phyloP scores from a whole-genome alignment of 345 rosid genomes.

The Arabidopsis suecica region DNA sequence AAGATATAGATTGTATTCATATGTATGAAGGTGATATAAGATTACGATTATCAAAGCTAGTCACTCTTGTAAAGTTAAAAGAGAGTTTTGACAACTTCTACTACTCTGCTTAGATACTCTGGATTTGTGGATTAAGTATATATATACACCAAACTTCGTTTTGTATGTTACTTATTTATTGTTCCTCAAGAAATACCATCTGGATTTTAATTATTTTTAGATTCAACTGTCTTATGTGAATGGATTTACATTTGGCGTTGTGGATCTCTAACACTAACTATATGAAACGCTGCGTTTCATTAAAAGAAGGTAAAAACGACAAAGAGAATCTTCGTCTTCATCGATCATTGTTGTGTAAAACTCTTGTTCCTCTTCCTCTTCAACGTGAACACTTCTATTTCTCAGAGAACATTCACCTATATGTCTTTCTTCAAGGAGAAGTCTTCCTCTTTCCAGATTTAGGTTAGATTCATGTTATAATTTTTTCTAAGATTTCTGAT shows the following conservation, averaged over 20 bases:
- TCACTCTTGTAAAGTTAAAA: constrained; percentile 17
- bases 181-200: not conserved
- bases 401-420: not conserved
- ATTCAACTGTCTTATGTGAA: constrained; percentile 1
- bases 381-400: not conserved
- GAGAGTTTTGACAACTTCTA: constrained; percentile 21
- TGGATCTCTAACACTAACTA: too few species aligned
- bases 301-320: not conserved
- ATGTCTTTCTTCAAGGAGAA: not conserved
- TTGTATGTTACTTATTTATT: not conserved
- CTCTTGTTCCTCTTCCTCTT: not conserved
- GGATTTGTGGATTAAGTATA: constrained; percentile 16
- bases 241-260: not conserved
- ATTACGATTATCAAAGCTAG: constrained; percentile 20
- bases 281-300: constrained; percentile 12
- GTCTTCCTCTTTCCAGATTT: not conserved
- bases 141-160: not conserved
- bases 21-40: constrained; percentile 10
- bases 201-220: not conserved
- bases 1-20: constrained; percentile 1
- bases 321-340: not conserved
- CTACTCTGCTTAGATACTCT: constrained; percentile 20
- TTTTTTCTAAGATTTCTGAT: not conserved
- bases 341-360: not conserved
- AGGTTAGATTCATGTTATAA: not conserved